A percentile compares a stretch with the other conserved stretches of the same genome.
phyloP scores from a whole-genome alignment of 495 filamentous ascomycete species.

The Tirmania nivea region DNA sequence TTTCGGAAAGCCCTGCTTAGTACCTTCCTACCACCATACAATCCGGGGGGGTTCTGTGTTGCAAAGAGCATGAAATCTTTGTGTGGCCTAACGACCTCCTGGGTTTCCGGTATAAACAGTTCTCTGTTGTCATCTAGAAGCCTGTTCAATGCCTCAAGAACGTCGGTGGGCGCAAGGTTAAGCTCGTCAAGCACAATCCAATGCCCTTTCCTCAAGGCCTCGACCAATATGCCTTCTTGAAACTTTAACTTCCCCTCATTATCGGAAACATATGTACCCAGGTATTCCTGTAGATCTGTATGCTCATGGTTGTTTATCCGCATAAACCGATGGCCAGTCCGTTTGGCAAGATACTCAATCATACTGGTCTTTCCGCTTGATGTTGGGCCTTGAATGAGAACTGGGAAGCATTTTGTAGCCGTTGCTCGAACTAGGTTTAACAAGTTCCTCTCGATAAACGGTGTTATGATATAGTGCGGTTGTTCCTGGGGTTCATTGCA shows the following conservation, averaged over 20 bases:
- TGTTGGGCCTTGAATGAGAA: constrained; percentile 92
- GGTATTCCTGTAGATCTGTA: constrained; percentile 92
- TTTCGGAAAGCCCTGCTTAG: constrained; percentile 90
- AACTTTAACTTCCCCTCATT: constrained; percentile 65
- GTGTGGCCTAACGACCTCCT: constrained; percentile 77
- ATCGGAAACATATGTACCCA: constrained; percentile 80
- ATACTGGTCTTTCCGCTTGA: constrained; percentile 97
- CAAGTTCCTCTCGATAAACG: constrained; percentile 81
- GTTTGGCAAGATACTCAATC: constrained; percentile 92
- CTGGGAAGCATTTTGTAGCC: constrained; percentile 75
- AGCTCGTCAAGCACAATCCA: constrained; percentile 98
- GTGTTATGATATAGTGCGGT: constrained; percentile 84
- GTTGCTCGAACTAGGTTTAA: constrained; percentile 82
- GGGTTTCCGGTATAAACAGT: constrained; percentile 87
- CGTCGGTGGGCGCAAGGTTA: constrained; percentile 88
- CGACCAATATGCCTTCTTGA: constrained; percentile 84
- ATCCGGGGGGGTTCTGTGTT: constrained; percentile 91
- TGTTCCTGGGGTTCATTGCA: constrained; percentile 41
- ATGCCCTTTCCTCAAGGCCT: constrained; percentile 74
- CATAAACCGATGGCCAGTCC: constrained; percentile 88
- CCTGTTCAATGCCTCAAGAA: constrained; percentile 85
- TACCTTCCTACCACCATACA: constrained; percentile 86
- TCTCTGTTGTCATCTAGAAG: constrained; percentile 96
- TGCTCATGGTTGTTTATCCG: constrained; percentile 99
- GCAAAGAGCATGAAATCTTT: constrained; percentile 95